phyloP scores from a whole-genome alignment of 2,329 filamentous ascomycete species.

The Neodidymelliopsis sp. region DNA sequence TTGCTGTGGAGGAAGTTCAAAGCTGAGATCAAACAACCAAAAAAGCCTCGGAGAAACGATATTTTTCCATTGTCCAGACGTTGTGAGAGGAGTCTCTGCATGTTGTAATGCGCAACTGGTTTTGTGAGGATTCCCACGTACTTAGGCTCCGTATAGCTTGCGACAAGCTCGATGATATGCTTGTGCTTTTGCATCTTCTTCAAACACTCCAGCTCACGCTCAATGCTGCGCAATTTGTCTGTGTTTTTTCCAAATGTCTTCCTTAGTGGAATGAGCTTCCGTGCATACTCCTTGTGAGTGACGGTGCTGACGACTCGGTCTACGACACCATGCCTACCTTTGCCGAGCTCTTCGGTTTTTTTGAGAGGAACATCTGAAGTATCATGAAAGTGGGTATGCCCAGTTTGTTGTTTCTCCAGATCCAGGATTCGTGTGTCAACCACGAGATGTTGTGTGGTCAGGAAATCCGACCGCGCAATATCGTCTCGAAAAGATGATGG shows the following conservation, averaged over 20 bases:
- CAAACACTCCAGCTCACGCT: constrained; percentile 22
- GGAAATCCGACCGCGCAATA: constrained; percentile 11
- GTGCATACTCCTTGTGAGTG: constrained; percentile 28
- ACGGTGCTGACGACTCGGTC: constrained; percentile 31
- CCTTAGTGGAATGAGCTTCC: constrained; percentile 30
- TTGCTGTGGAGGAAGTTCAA: constrained; percentile 22
- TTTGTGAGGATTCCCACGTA: constrained; percentile 43
- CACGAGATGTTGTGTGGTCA: constrained; percentile 23
- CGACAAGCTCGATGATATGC: constrained; percentile 31
- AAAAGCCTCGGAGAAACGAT: constrained; percentile 21
- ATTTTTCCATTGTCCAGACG: not conserved
- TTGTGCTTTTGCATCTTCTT: constrained; percentile 21
- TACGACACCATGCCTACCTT: constrained; percentile 29
- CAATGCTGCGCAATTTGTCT: constrained; percentile 16
- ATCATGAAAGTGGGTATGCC: constrained; percentile 20
- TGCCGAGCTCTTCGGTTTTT: constrained; percentile 23
- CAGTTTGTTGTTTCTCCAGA: constrained; percentile 14
- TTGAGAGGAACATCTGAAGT: constrained; percentile 18
- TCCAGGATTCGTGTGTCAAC: constrained; percentile 7
- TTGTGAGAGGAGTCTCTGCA: constrained; percentile 25
- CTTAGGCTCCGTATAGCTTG: constrained; percentile 42
- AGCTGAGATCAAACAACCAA: constrained; percentile 23
- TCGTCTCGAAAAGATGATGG: constrained; percentile 11
- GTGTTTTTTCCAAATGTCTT: constrained; percentile 19
- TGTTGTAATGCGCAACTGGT: constrained; percentile 28